These are phyloP conservation scores for Sporothrix humicola DNA, from an alignment of 2,329 filamentous ascomycete genomes.

Conservation along the genomic window DNA sequence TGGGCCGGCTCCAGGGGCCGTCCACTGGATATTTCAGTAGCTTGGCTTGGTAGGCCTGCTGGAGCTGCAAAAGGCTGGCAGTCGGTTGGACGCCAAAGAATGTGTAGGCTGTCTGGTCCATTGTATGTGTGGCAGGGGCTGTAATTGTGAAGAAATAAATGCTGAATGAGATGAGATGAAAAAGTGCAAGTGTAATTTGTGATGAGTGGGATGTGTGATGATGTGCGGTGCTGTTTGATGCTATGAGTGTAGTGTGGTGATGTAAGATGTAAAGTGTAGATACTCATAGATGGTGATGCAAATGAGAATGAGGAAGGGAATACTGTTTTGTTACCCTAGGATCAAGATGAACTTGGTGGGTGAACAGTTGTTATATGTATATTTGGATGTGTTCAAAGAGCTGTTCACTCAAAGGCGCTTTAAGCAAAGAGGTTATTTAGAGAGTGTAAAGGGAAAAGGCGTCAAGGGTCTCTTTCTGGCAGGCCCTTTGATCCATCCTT, in stretches of 20 bases:
- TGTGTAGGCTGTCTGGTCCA: conserved; percentile 25
- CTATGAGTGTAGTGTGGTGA: background rate
- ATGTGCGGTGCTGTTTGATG: background rate
- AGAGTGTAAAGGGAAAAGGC: too few relatives aligned
- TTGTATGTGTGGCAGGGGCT: too few relatives aligned
- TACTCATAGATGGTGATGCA: background rate
- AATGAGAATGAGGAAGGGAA: background rate
- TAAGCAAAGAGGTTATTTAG: too few relatives aligned
- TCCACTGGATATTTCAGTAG: background rate
- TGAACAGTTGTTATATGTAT: background rate
- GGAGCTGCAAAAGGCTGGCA: background rate
- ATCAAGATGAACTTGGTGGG: background rate
- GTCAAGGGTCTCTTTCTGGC: too few relatives aligned
- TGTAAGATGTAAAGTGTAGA: background rate
- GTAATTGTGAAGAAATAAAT: too few relatives aligned
- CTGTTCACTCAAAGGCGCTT: background rate
- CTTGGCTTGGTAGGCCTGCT: background rate
- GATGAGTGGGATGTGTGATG: background rate
- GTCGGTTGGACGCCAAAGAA: conserved; percentile 16
- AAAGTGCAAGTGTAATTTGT: background rate
- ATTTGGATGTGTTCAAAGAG: background rate
- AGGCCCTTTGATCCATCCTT: background rate
- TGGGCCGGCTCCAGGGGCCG: conserved; percentile 15
- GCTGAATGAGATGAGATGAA: background rate
- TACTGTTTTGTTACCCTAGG: background rate